phyloP scores from a whole-genome alignment of 768 basidiomycete species.

The Royoungia palumana region DNA sequence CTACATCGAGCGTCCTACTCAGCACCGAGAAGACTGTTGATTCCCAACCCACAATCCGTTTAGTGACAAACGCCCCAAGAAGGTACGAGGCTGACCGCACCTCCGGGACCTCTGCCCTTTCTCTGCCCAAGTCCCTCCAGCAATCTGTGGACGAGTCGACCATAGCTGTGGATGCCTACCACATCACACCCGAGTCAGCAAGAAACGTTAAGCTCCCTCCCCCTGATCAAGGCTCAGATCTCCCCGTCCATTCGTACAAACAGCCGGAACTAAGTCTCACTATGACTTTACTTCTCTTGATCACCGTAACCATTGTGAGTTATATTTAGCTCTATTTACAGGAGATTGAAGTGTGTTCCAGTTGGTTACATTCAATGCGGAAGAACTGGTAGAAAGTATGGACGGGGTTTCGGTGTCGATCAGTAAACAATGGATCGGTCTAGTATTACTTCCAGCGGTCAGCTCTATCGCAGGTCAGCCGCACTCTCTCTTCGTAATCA shows the following conservation, averaged over 20 bases:
- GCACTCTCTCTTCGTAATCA: neutral
- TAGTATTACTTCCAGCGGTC: conserved; percentile 85
- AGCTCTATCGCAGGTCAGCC: conserved; percentile 71
- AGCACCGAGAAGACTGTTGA: conserved; percentile 9
- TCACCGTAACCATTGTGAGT: conserved; percentile 61
- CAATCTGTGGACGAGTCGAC: conserved; percentile 16
- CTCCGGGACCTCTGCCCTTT: conserved; percentile 3
- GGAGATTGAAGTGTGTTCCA: conserved; percentile 16
- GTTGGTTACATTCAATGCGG: conserved; percentile 61
- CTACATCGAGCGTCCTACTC: conserved; percentile 1
- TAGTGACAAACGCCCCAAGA: conserved; percentile 18
- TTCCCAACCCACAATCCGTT: conserved; percentile 20
- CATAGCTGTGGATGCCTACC: neutral
- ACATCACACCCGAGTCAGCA: conserved; percentile 10
- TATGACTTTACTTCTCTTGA: conserved; percentile 53
- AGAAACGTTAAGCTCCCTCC: conserved; percentile 11
- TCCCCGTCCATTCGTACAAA: conserved; percentile 31
- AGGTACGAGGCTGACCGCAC: conserved; percentile 1
- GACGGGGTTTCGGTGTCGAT: conserved; percentile 68
- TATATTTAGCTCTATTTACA: neutral
- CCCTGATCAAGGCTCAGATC: conserved; percentile 15
- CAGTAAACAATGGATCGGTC: conserved; percentile 83
- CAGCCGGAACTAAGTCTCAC: conserved; percentile 58
- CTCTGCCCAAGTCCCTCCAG: conserved; percentile 9
- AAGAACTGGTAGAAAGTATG: conserved; percentile 81